Percentiles rank a stretch among this genome's conserved stretches.
Conservation (phyloP, 495 filamentous ascomycete genomes). For the Diplogelasinospora grovesii region DNA sequence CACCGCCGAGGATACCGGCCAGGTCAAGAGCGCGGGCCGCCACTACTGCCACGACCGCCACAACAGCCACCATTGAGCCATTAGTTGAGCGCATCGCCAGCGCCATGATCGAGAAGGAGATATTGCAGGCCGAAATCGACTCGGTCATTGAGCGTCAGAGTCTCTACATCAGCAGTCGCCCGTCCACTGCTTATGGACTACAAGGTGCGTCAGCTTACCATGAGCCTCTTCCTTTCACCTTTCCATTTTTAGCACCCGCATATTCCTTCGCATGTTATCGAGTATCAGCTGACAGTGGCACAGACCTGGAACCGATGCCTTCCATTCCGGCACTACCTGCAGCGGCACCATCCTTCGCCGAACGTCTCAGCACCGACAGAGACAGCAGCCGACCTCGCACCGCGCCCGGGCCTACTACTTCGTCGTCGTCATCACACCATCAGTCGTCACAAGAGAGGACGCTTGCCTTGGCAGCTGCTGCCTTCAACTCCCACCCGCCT, state of each 20-base stretch:
- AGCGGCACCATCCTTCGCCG: constrained; percentile 43
- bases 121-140: constrained; percentile 47
- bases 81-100: constrained; percentile 47
- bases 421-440: constrained; percentile 3
- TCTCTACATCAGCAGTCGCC: constrained; percentile 44
- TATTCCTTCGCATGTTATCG: too few relatives aligned
- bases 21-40: constrained; percentile 27
- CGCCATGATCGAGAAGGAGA: constrained; percentile 45
- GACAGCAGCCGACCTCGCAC: constrained; percentile 30
- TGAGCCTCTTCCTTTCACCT: neutral
- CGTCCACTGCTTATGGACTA: constrained; percentile 33
- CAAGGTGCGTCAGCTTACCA: constrained; percentile 4
- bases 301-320: constrained; percentile 40
- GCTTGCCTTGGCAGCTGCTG: constrained; percentile 11
- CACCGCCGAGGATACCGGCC: constrained; percentile 21
- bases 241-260: neutral
- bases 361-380: constrained; percentile 37
- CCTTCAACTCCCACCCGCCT: constrained; percentile 15
- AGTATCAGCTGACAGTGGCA: constrained; percentile 12
- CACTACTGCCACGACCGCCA: constrained; percentile 31
- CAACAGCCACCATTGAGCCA: too few relatives aligned
- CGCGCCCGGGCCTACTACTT: constrained; percentile 20
- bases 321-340: constrained; percentile 40
- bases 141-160: constrained; percentile 47
- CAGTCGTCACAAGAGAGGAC: constrained; percentile 13